Evolutionary conservation across 352 stramenopile species (phyloP), one percentile per base, ranked within the genome.

Genomic region (Blastocystis sp.): DNA sequence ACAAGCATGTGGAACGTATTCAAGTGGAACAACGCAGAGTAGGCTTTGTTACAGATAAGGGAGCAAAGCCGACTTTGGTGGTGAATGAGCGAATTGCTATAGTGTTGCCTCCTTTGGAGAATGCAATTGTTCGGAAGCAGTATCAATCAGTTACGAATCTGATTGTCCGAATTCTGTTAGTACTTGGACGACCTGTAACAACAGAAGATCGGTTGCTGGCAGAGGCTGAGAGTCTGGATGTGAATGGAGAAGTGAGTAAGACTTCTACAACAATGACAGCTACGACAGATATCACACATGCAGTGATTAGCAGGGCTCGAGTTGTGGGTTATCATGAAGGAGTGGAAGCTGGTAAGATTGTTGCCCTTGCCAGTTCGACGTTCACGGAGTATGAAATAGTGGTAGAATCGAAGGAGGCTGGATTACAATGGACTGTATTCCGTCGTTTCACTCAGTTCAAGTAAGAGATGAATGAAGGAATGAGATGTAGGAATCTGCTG

Each of bases 351-450:
- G 58, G 29, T 29, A 83, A 83, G 27, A 7, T 66, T n/a, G 21
- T 83, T 5, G 14, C 29, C 27, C 4, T 32, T 27, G 24, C 24
- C 5, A 59, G 46, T 3, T 35, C 49, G 9, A 66, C 32, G 5
- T 83, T 49, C 49, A 83, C 71, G 11, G 71, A 83, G 71, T 83
- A 83, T 43, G 71, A 83, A 32, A 66, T 83, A 9, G 46, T 51
- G 2, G 71, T 83, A 42, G 43, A 51, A 19, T 66, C 46, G 14
- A 49, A 65, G 51, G 54, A 65, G 49, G 52, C 21, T 6, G 46
- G 71, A 42, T 35, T 83, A 56, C 63, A 63, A 16, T 83, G 71
- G 71, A 24, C 27, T 21, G 51, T 83, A 35, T 83, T 65, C 35
- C 71, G 71, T 27, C 49, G 71, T 21, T 83, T 52, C 54, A 57